A percentile compares a stretch with the other conserved stretches of the same genome.
phyloP scores from a whole-genome alignment of 2,329 filamentous ascomycete genomes.

The Huntiella abstrusa region DNA sequence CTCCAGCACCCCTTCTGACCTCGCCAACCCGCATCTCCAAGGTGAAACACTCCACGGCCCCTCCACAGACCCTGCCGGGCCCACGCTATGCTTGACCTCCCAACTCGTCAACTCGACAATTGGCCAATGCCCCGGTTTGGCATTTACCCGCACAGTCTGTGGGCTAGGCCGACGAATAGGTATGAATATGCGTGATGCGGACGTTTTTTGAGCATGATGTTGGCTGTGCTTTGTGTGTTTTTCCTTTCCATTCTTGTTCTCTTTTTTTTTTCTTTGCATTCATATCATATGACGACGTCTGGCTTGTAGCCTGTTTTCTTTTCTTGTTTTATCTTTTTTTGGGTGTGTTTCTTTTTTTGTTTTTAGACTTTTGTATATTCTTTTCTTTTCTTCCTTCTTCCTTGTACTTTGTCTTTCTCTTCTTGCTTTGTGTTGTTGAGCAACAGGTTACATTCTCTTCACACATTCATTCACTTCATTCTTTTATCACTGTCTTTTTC shows the following conservation, averaged over 20 bases:
- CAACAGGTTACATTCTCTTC: no score
- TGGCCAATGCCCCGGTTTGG: background rate
- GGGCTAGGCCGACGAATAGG: background rate
- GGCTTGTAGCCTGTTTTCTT: conserved; percentile 1
- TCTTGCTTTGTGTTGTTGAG: background rate
- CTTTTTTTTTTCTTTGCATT: conserved; percentile 2
- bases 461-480: no score
- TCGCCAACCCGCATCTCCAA: no score
- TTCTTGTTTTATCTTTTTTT: background rate
- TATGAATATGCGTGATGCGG: conserved; percentile 1
- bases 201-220: no score
- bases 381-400: conserved; percentile 4
- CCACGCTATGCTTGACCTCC: no score
- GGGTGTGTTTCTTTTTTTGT: background rate
- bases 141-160: background rate
- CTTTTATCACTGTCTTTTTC: background rate
- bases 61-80: no score
- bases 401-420: background rate
- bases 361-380: background rate
- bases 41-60: no score
- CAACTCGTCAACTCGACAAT: background rate
- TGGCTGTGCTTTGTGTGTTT: background rate
- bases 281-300: background rate
- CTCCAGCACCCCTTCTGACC: no score
- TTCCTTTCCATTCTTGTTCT: background rate